Evolutionary conservation across 2,329 filamentous ascomycete genomes (phyloP).

Genomic region (Mariannaea sp.): DNA sequence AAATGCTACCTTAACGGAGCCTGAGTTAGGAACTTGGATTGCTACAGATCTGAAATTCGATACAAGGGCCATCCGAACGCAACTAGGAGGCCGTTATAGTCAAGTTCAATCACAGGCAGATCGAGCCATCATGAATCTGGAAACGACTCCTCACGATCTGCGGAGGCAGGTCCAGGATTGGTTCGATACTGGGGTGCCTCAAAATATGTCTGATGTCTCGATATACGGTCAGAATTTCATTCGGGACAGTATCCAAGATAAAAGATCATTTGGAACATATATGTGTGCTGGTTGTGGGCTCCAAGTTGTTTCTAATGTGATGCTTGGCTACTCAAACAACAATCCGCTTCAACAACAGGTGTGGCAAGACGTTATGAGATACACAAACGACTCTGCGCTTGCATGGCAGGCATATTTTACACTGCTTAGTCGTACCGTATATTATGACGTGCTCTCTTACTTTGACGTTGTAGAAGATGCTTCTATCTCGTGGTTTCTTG

Average conservation of each 20-base stretch:
- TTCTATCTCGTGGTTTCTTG: conserved; percentile 7
- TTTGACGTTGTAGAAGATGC: conserved; percentile 9
- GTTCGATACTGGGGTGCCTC: not conserved
- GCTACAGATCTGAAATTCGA: not conserved
- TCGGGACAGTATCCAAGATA: not conserved
- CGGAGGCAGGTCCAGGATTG: conserved; percentile 1
- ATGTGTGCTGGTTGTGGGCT: conserved; percentile 7
- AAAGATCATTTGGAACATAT: not conserved
- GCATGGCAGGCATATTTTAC: conserved; percentile 9
- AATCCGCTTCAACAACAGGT: conserved; percentile 4
- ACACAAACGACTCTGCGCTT: conserved; percentile 1
- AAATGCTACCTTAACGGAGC: not conserved
- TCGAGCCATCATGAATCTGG: not conserved
- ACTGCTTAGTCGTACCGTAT: not conserved
- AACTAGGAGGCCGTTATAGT: not conserved
- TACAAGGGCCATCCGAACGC: not conserved
- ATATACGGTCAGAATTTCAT: conserved; percentile 4
- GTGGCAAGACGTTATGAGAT: conserved; percentile 4
- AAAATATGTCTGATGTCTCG: not conserved
- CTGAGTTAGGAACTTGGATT: conserved; percentile 1
- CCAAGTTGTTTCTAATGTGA: not conserved
- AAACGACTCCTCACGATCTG: not conserved
- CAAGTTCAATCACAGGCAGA: not conserved
- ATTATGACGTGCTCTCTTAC: conserved; percentile 6
- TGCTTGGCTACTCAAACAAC: not conserved